Percentiles rank a stretch among this genome's conserved stretches.
Evolutionary conservation across 2,329 filamentous ascomycete genomes (phyloP).

Genomic region (Colletotrichum gigasporum): DNA sequence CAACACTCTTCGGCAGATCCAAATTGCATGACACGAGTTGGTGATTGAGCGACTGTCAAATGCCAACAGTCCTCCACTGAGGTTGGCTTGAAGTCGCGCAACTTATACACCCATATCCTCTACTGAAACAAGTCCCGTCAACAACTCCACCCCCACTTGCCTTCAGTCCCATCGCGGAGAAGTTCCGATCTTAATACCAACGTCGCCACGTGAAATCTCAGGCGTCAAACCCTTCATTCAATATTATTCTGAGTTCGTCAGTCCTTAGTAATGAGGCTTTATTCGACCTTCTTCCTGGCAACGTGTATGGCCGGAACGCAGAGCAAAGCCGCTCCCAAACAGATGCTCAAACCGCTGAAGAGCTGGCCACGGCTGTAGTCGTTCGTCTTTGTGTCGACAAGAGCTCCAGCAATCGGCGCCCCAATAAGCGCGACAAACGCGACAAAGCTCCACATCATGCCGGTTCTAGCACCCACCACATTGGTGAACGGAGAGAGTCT

Average conservation of each 20-base stretch:
- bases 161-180: background rate
- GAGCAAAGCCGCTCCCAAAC: background rate
- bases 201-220: too few species aligned
- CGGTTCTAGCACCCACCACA: conserved; percentile 3
- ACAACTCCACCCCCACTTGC: background rate
- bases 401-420: background rate
- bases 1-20: too few species aligned
- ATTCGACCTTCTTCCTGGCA: background rate
- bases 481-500: background rate
- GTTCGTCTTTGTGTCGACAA: background rate
- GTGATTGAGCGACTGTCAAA: too few species aligned
- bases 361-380: background rate
- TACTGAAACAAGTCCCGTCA: background rate
- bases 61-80: too few species aligned
- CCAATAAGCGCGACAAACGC: conserved; percentile 7
- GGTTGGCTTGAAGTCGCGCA: too few species aligned
- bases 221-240: too few species aligned
- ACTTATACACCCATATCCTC: too few species aligned
- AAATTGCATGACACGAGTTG: too few species aligned
- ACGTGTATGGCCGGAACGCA: background rate
- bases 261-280: too few species aligned
- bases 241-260: too few species aligned
- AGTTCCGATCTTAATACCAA: background rate
- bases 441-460: conserved; percentile 14
- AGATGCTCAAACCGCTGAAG: background rate